Percentiles rank a stretch among this genome's conserved stretches.
phyloP scores from a whole-genome alignment of 768 basidiomycete species.

The Leccinum disarticulatum region DNA sequence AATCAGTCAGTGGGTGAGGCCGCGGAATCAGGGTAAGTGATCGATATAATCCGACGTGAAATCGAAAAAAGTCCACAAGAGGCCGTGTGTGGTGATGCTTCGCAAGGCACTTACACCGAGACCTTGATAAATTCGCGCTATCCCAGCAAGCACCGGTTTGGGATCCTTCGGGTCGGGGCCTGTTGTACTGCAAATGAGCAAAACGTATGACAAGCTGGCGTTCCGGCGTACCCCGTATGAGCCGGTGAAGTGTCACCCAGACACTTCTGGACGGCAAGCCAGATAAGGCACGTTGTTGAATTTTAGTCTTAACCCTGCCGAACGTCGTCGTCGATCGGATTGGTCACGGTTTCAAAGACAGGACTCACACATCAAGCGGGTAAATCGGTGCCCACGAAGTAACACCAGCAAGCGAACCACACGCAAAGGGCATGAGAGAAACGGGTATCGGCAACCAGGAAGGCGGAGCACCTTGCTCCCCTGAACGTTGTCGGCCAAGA shows the following conservation, averaged over 20 bases:
- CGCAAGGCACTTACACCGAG: constrained; percentile 91
- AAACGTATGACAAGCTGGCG: not conserved
- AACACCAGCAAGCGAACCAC: constrained; percentile 88
- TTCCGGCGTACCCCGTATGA: constrained; percentile 67
- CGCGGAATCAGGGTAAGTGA: constrained; percentile 39
- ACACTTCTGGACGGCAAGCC: constrained; percentile 72
- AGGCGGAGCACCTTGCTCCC: constrained; percentile 82
- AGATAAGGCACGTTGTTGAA: constrained; percentile 90
- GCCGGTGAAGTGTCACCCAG: constrained; percentile 69
- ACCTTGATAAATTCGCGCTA: constrained; percentile 87
- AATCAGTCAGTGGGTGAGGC: constrained; percentile 6
- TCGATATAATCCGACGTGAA: constrained; percentile 75
- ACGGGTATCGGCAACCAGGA: constrained; percentile 80
- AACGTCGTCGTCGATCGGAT: constrained; percentile 7
- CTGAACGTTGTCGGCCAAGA: constrained; percentile 71
- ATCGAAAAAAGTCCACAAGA: constrained; percentile 94
- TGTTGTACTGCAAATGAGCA: constrained; percentile 27
- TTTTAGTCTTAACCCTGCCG: constrained; percentile 84
- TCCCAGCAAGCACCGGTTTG: constrained; percentile 71
- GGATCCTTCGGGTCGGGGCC: constrained; percentile 80
- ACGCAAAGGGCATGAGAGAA: constrained; percentile 85
- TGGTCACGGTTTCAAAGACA: not conserved
- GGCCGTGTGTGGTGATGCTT: constrained; percentile 90
- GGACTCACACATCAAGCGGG: constrained; percentile 84
- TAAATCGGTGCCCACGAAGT: constrained; percentile 90